Base-by-base conservation (phyloP, 1,284 basidiomycete species). In the Trametes sp. region DNA sequence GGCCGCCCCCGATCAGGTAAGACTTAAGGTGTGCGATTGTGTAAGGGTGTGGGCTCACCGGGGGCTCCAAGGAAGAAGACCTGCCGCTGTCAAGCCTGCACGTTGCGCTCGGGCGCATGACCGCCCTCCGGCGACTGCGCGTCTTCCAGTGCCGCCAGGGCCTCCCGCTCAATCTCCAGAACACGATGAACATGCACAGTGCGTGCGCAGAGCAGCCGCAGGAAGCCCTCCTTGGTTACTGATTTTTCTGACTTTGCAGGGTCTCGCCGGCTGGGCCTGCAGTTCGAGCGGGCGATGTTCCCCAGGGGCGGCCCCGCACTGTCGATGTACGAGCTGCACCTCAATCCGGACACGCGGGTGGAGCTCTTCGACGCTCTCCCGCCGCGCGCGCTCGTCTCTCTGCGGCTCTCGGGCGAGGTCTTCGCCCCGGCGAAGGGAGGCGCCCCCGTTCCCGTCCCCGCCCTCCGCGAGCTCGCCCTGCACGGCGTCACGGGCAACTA, bases 241-340 rank as follows among this genome's bases (percentile, higher is more conserved):
- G 4, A n/a, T 41, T 26, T n/a, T 49, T 31, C 8, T n/a, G 55
- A 23, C 13, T 13, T 33, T 35, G 36, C 63, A 69, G 66, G 57
- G 21, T 52, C 59, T 33, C 60, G 56, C 21, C 64, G 69, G 11
- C 61, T 79, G 58, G 67, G 64, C n/a, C 64, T 75, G 57, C 52
- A 71, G 64, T 78, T 81, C 68, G 80, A 82, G 64, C 63, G 69
- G 10, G 76, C 77, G 3, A 76, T 82, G 75, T 82, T 77, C 59
- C 80, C 79, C 3, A 48, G 31, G 9, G 55, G 52, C n/a, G 59
- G 57, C 16, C 68, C 70, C 11, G 58, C 53, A n/a, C 71, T 81
- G 19, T 45, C 59, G 23, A 64, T 73, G 1, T 80, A 81, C 63
- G 75, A 80, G 64, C 74, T 81, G 8, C 73, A 72, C 57, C 53